These are phyloP conservation scores for Calocybe cyanea DNA, from an alignment of 768 basidiomycete genomes.

Conservation along the genomic window DNA sequence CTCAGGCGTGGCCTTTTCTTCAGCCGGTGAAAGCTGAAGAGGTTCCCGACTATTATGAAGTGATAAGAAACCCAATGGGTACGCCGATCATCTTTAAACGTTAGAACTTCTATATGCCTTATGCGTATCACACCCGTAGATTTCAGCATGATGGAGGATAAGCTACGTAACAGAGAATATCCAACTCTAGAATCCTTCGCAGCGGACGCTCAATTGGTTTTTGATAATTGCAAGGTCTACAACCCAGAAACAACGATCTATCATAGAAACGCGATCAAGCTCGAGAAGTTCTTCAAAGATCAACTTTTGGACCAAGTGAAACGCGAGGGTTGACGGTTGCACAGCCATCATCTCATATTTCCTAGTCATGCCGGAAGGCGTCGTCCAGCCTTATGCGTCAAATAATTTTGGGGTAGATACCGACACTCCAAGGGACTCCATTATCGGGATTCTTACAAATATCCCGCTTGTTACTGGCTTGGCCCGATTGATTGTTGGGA, in stretches of 20 bases:
- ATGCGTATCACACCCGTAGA: slow-evolving; percentile 55
- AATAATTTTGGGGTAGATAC: no score
- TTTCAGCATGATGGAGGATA: slow-evolving; percentile 82
- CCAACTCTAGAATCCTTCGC: slow-evolving; percentile 66
- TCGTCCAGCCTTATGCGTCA: not conserved
- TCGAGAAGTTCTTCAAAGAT: slow-evolving; percentile 76
- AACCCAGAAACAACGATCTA: slow-evolving; percentile 82
- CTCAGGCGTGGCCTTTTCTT: slow-evolving; percentile 85
- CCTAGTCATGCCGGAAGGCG: not conserved
- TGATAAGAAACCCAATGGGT: slow-evolving; percentile 94
- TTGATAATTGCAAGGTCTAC: slow-evolving; percentile 86
- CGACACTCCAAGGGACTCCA: no score
- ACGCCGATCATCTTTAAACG: slow-evolving; percentile 23
- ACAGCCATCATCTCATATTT: not conserved
- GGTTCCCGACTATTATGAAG: slow-evolving; percentile 86
- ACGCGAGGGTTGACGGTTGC: slow-evolving; percentile 17
- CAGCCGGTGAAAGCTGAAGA: slow-evolving; percentile 75
- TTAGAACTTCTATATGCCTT: not conserved
- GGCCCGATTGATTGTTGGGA: no score
- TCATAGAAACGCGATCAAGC: slow-evolving; percentile 76
- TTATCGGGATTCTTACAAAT: no score
- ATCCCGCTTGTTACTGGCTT: no score
- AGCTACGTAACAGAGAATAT: slow-evolving; percentile 88
- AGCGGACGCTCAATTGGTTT: slow-evolving; percentile 79
- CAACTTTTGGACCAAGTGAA: slow-evolving; percentile 34